Evolutionary conservation across 768 basidiomycete genomes (phyloP).

Genomic region (Xerocomellus dryophilus): DNA sequence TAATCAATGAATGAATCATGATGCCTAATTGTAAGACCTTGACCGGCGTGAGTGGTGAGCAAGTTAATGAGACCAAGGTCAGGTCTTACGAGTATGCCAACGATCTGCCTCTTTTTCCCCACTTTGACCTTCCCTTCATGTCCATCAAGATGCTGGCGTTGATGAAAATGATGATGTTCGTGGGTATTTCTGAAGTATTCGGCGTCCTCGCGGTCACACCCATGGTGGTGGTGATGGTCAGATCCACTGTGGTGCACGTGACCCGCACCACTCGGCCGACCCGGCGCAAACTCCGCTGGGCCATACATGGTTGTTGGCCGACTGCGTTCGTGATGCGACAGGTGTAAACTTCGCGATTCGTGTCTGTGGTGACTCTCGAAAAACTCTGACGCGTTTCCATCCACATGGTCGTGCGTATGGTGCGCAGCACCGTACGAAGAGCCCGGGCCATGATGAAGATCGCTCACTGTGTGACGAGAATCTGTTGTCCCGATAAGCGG

Average conservation of each 20-base stretch:
- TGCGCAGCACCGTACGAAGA: constrained; percentile 22
- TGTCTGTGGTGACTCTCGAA: constrained; percentile 38
- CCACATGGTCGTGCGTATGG: not conserved
- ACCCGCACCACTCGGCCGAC: not conserved
- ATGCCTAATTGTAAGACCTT: constrained; percentile 82
- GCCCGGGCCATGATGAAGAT: not conserved
- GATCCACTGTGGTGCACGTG: constrained; percentile 1
- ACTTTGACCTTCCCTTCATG: constrained; percentile 32
- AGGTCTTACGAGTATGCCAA: constrained; percentile 62
- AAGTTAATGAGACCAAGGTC: not conserved
- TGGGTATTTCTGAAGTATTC: not conserved
- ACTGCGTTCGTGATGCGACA: constrained; percentile 29
- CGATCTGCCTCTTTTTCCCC: constrained; percentile 60
- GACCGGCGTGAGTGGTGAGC: not conserved
- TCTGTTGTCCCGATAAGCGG: constrained; percentile 14
- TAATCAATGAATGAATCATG: constrained; percentile 80
- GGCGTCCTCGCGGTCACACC: constrained; percentile 1
- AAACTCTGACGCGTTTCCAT: constrained; percentile 11
- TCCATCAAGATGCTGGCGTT: not conserved
- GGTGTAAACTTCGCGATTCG: constrained; percentile 28
- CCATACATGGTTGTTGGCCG: constrained; percentile 24
- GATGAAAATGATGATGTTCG: constrained; percentile 2
- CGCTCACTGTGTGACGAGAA: not conserved
- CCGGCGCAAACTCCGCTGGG: constrained; percentile 9
- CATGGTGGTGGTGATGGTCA: constrained; percentile 13